A percentile compares a stretch with the other conserved stretches of the same genome.
Evolutionary conservation across 768 basidiomycete genomes (phyloP).

Genomic region (Rubroboletus pulcherrimus): DNA sequence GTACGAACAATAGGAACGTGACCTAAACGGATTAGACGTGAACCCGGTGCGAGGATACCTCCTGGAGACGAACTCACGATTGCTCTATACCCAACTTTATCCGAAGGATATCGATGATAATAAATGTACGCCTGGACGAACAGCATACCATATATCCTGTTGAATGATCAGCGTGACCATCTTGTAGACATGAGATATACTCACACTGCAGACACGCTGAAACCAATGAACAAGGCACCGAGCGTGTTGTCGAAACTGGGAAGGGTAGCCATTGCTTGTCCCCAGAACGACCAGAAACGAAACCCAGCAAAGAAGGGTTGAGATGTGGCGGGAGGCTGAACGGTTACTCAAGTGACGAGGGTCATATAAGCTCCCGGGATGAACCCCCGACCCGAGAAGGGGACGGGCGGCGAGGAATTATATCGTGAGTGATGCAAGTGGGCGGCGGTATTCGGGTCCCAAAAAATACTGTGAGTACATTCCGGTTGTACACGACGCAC

Average conservation of each 20-base stretch:
- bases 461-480: background rate
- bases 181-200: constrained; percentile 1
- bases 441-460: background rate
- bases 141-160: constrained; percentile 49
- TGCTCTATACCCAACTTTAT: constrained; percentile 47
- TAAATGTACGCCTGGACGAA: constrained; percentile 53
- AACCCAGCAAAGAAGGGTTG: background rate
- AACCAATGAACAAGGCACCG: constrained; percentile 59
- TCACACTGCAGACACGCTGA: constrained; percentile 43
- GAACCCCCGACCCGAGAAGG: constrained; percentile 5
- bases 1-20: constrained; percentile 30
- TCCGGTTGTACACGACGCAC: background rate
- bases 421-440: background rate
- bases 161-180: constrained; percentile 23
- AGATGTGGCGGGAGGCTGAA: background rate
- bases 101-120: constrained; percentile 51
- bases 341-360: background rate
- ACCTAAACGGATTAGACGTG: constrained; percentile 24
- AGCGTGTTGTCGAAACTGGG: constrained; percentile 44
- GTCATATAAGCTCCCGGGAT: constrained; percentile 11
- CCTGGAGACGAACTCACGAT: constrained; percentile 39
- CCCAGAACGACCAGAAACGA: background rate
- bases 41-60: background rate
- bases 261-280: constrained; percentile 14
- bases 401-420: background rate